Evolutionary conservation across 495 filamentous ascomycete genomes (phyloP).

Genomic region (Neurospora sp.): DNA sequence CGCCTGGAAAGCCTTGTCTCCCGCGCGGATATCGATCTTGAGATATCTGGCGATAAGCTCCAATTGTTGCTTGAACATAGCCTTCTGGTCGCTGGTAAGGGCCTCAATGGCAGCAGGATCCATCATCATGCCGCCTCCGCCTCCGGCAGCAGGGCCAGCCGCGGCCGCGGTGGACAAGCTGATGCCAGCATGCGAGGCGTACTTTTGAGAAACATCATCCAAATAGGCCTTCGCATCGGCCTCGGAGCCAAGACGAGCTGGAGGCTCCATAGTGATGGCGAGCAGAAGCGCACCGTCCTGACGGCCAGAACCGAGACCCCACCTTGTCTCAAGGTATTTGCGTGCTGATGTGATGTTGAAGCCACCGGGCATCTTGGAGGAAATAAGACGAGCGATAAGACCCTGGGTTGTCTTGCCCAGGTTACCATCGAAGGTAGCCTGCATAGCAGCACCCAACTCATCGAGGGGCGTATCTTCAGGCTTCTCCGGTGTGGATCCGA

Average conservation of each 20-base stretch:
- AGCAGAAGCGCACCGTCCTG: conserved; percentile 87
- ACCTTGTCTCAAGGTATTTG: conserved; percentile 90
- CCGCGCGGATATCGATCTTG: conserved; percentile 90
- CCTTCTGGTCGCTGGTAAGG: conserved; percentile 87
- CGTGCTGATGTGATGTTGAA: conserved; percentile 95
- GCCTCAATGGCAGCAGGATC: conserved; percentile 95
- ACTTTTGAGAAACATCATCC: conserved; percentile 79
- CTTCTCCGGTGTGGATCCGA: conserved; percentile 95
- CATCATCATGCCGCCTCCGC: conserved; percentile 90
- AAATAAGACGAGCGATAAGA: conserved; percentile 85
- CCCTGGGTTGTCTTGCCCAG: conserved; percentile 95
- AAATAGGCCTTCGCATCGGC: conserved; percentile 85
- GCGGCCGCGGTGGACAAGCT: conserved; percentile 67
- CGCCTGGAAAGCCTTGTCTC: conserved; percentile 81
- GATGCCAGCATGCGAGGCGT: conserved; percentile 76
- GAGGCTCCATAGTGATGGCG: conserved; percentile 85
- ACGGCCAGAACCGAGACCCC: conserved; percentile 77
- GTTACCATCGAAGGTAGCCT: conserved; percentile 95
- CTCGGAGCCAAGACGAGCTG: conserved; percentile 78
- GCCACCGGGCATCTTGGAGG: conserved; percentile 98
- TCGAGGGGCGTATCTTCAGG: conserved; percentile 95
- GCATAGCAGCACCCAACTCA: conserved; percentile 91
- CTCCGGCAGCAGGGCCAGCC: conserved; percentile 61
- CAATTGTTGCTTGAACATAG: conserved; percentile 93
- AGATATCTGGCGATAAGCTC: conserved; percentile 92